phyloP scores from a whole-genome alignment of 2,329 filamentous ascomycete species.

The Laburnicola sp. region DNA sequence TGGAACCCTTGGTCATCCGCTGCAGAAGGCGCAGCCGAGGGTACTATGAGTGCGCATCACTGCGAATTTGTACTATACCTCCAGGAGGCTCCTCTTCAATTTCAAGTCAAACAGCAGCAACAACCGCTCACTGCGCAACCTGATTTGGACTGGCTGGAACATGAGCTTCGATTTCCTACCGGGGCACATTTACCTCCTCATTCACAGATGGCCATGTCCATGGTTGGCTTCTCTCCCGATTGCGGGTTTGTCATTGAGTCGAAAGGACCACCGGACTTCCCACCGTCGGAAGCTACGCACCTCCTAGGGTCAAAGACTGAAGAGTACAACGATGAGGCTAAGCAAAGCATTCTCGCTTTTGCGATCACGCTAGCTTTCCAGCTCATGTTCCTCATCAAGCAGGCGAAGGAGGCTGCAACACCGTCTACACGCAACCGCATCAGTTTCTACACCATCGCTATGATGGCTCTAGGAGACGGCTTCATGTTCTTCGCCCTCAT shows the following conservation, averaged over 20 bases:
- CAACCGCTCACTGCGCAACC: conserved; percentile 17
- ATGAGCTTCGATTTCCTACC: conserved; percentile 62
- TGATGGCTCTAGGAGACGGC: conserved; percentile 64
- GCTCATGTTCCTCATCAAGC: conserved; percentile 60
- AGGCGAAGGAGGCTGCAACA: conserved; percentile 67
- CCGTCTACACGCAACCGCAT: conserved; percentile 66
- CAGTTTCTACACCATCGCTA: conserved; percentile 65
- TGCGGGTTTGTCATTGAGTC: conserved; percentile 68
- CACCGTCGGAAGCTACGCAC: conserved; percentile 56
- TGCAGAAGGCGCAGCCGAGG: conserved; percentile 59
- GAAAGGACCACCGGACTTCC: conserved; percentile 59
- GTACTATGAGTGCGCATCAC: conserved; percentile 67
- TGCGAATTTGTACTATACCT: conserved; percentile 90
- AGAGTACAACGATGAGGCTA: conserved; percentile 55
- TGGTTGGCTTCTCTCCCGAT: conserved; percentile 66
- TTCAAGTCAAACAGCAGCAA: conserved; percentile 24
- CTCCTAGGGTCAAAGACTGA: conserved; percentile 62
- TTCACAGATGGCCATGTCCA: conserved; percentile 61
- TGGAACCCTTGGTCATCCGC: conserved; percentile 77
- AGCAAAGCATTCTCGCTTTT: conserved; percentile 58
- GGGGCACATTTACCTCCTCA: conserved; percentile 58
- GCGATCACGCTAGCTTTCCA: conserved; percentile 56
- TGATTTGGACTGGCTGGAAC: conserved; percentile 57
- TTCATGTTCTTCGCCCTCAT: conserved; percentile 60
- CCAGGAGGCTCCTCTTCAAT: conserved; percentile 65